Conservation (phyloP, 305 asterid genomes). For the Solanum hybrid region DNA sequence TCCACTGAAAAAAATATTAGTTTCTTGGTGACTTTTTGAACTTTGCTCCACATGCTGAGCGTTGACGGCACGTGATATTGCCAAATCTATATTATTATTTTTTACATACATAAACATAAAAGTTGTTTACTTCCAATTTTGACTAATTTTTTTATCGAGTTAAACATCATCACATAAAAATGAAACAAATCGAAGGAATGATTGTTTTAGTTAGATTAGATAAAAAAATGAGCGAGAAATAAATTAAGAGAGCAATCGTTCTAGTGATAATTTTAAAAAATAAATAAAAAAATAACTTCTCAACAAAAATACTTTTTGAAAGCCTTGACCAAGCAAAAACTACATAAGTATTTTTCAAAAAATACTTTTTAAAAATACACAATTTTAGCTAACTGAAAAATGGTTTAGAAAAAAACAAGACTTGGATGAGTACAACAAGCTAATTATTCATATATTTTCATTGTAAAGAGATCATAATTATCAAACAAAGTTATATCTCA, state of each 20-base stretch:
- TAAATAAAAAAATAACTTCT: no score
- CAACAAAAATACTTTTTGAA: no score
- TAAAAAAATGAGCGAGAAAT: no score
- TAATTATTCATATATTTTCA: not conserved
- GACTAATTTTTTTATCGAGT: not conserved
- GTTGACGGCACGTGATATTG: constrained; percentile 4
- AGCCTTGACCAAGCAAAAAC: no score
- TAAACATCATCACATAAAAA: not conserved
- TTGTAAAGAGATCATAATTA: not conserved
- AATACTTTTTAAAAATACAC: not conserved
- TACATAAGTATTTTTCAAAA: no score
- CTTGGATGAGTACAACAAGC: not conserved
- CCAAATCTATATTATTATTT: not conserved
- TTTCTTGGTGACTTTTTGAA: not conserved
- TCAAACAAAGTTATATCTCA: not conserved
- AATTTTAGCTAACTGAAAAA: not conserved
- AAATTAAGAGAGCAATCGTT: no score
- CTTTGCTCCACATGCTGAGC: not conserved
- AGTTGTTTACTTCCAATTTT: not conserved
- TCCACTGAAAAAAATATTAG: not conserved
- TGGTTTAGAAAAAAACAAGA: not conserved
- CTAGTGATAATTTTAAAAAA: no score
- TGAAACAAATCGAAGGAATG: not conserved
- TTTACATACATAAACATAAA: not conserved
- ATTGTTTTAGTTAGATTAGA: not conserved